A percentile compares a stretch with the other conserved stretches of the same genome.
Evolutionary conservation across 805 yeast genomes (phyloP).

Genomic region (Wickerhamiella parazyma): DNA sequence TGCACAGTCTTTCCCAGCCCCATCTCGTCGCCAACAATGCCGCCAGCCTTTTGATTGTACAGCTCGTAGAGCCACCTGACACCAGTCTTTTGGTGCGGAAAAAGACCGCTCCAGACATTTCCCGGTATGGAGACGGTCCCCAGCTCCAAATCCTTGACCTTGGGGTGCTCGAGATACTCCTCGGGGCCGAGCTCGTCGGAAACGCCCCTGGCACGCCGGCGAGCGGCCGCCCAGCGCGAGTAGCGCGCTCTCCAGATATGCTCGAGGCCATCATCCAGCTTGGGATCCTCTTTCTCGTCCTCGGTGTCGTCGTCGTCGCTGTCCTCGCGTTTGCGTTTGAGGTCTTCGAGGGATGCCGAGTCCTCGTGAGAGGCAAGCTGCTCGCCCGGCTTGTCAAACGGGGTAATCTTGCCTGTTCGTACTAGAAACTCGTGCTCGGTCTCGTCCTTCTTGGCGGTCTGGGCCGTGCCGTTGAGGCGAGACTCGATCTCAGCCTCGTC

Average conservation of each 20-base stretch:
- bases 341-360: constrained; percentile 37
- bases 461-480: constrained; percentile 29
- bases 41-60: constrained; percentile 81
- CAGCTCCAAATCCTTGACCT: constrained; percentile 21
- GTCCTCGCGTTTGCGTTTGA: constrained; percentile 16
- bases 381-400: constrained; percentile 59
- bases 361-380: too few species aligned
- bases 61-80: constrained; percentile 97
- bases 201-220: constrained; percentile 8
- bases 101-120: constrained; percentile 71
- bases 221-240: constrained; percentile 10
- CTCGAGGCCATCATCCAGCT: constrained; percentile 6
- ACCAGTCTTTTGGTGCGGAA: constrained; percentile 90
- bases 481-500: constrained; percentile 53
- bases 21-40: constrained; percentile 97
- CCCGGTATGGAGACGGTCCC: constrained; percentile 61
- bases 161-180: constrained; percentile 53
- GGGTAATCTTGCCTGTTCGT: constrained; percentile 86
- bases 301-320: constrained; percentile 17
- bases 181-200: constrained; percentile 7
- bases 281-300: constrained; percentile 11
- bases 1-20: constrained; percentile 95
- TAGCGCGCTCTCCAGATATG: neutral
- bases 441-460: constrained; percentile 44
- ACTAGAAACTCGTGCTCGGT: constrained; percentile 65